phyloP scores from a whole-genome alignment of 2,329 filamentous ascomycete genomes.

The Cladosporium phlei region DNA sequence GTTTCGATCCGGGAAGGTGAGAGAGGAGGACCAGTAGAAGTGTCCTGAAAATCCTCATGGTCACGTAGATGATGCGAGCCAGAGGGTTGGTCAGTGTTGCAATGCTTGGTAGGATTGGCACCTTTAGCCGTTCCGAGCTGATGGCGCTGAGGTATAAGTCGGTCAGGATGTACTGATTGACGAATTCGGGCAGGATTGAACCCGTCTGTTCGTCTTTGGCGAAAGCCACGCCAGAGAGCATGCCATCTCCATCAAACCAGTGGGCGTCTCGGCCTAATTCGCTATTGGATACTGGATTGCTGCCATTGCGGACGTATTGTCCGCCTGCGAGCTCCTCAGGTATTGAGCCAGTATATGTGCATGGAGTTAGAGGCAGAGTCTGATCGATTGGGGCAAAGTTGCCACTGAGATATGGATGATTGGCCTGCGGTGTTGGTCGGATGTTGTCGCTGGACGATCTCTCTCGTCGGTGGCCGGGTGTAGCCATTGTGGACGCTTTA shows the following conservation, averaged over 20 bases:
- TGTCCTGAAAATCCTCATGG: conserved; percentile 52
- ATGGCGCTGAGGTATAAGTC: conserved; percentile 58
- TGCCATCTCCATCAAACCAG: conserved; percentile 73
- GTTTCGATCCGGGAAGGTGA: conserved; percentile 52
- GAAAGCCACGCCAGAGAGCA: conserved; percentile 65
- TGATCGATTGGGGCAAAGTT: conserved; percentile 65
- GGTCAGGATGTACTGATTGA: conserved; percentile 65
- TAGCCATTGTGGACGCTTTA: conserved; percentile 6
- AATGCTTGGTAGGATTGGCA: conserved; percentile 63
- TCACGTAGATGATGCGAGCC: conserved; percentile 49
- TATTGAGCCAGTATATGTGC: conserved; percentile 54
- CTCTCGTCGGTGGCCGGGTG: conserved; percentile 30
- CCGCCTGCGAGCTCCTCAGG: conserved; percentile 63
- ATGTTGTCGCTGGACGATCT: conserved; percentile 26
- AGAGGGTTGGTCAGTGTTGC: conserved; percentile 59
- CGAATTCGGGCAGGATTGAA: conserved; percentile 56
- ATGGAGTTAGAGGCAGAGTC: conserved; percentile 53
- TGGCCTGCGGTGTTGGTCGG: conserved; percentile 28
- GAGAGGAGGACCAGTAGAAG: conserved; percentile 55
- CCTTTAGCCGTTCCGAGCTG: conserved; percentile 43
- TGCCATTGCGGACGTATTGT: conserved; percentile 68
- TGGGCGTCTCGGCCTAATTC: conserved; percentile 60
- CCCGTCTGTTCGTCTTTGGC: conserved; percentile 37
- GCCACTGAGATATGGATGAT: conserved; percentile 52
- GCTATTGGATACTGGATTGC: conserved; percentile 60